phyloP scores from a whole-genome alignment of 345 rosid species.

The Eucalyptus erythrocorys region DNA sequence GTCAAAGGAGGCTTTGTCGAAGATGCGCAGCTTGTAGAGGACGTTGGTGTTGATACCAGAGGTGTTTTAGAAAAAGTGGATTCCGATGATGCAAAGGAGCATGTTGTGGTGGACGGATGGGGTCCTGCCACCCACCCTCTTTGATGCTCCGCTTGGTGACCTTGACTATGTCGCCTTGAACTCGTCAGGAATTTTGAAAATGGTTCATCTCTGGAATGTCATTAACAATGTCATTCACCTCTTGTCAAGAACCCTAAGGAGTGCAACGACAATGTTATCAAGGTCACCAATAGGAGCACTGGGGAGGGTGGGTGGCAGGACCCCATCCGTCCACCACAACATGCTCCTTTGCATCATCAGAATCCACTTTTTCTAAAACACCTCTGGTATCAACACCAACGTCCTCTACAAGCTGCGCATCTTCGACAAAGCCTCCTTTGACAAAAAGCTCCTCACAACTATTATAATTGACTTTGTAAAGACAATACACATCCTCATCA shows the following conservation, averaged over 20 bases:
- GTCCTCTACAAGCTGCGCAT: constrained; percentile 70
- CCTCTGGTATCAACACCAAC: constrained; percentile 64
- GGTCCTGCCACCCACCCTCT: too few relatives aligned
- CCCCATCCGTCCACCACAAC: constrained; percentile 34
- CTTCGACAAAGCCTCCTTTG: too few relatives aligned
- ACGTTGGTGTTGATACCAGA: too few relatives aligned
- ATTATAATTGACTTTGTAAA: background rate
- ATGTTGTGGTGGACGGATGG: too few relatives aligned
- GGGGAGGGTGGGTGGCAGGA: background rate
- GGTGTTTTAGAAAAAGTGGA: too few relatives aligned
- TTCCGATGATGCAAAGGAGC: too few relatives aligned
- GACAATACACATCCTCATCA: too few relatives aligned
- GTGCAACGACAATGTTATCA: background rate
- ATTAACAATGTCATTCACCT: background rate
- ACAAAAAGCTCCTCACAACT: too few relatives aligned
- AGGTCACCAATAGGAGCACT: background rate
- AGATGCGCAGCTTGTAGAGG: too few relatives aligned
- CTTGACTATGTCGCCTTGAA: background rate
- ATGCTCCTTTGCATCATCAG: constrained; percentile 47
- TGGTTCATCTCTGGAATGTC: too few relatives aligned
- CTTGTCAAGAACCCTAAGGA: background rate
- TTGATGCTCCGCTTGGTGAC: constrained; percentile 6
- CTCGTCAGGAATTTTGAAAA: too few relatives aligned
- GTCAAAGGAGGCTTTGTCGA: too few relatives aligned
- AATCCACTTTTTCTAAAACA: constrained; percentile 61